Base-by-base conservation (phyloP, 2,329 filamentous ascomycete genomes). In the Dactylonectria estremocensis region DNA sequence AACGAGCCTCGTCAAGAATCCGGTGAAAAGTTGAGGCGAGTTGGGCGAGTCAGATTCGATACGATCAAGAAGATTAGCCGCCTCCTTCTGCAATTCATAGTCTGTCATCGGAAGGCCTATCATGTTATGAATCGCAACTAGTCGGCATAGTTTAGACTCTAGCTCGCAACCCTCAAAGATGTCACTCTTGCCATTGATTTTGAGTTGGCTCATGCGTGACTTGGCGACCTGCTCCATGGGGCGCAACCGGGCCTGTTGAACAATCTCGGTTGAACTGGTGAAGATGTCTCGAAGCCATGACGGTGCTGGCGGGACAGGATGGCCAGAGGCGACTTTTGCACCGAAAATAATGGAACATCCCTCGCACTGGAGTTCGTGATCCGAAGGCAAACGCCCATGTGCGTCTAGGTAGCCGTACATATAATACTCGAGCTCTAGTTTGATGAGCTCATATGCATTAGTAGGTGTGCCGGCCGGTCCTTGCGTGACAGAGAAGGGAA, bases 361-460 rank as follows among this genome's bases (percentile, higher is more conserved):
- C 63, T 69, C 3, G 31, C 57, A 11, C 52, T 77, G 73, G 0
- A 79, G 61, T 2, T 62, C 69, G 0, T 75, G 62, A 0, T 73
- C 60, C 2, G 63, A 68, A 0, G 77, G 77, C n/a, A n/a, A n/a
- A n/a, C n/a, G n/a, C n/a, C n/a, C n/a, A n/a, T n/a, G n/a, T n/a
- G n/a, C n/a, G n/a, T n/a, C n/a, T 1, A 74, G 18, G 0, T n/a
- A 59, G 2, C 72, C 70, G 1, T 72, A 61, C 0, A 24, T 49
- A 8, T 72, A 78, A 10, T 77, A 76, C 8, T 79, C 71, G 0
- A 83, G 57, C 18, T 80, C 79, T 1, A 81, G 61, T 43, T 83
- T 82, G 1, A 83, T 69, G 0, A 80, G 60, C 52, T 83, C 81
- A 52, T 82, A 82, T 0, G 80, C 74, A 5, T 69, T 75, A 52